phyloP scores from a whole-genome alignment of 73 alveolate genomes.

The Uronychia setigera region DNA sequence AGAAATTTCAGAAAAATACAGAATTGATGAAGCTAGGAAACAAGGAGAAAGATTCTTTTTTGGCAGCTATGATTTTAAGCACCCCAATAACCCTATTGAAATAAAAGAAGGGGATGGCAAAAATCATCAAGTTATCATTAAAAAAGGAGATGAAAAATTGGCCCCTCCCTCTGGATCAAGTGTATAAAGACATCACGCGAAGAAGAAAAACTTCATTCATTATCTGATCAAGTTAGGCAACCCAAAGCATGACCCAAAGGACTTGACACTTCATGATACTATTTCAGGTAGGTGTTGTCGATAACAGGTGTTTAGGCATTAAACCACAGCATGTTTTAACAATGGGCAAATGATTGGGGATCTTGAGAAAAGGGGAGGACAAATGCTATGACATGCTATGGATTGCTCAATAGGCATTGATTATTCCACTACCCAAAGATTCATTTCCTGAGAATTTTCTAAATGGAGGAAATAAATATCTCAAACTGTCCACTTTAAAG shows the following conservation, averaged over 20 bases:
- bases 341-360: not conserved
- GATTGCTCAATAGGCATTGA: not conserved
- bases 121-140: not conserved
- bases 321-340: not conserved
- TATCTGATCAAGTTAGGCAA: not conserved
- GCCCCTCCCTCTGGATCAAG: too few species aligned
- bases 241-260: not conserved
- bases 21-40: not conserved
- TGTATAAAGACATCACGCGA: not conserved
- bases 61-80: not conserved
- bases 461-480: not conserved
- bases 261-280: not conserved
- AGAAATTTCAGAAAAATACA: not conserved
- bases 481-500: not conserved
- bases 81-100: not conserved
- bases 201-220: not conserved
- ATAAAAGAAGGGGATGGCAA: not conserved
- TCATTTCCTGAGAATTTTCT: not conserved
- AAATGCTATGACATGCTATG: not conserved
- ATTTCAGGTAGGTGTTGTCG: not conserved
- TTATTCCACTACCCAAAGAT: not conserved
- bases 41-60: not conserved
- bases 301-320: too few species aligned
- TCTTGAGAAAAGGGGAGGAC: not conserved
- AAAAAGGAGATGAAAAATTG: not conserved